Percentiles rank a stretch among this genome's conserved stretches.
phyloP scores from a whole-genome alignment of 495 filamentous ascomycete species.

The Aspergillus carlsbadensis region DNA sequence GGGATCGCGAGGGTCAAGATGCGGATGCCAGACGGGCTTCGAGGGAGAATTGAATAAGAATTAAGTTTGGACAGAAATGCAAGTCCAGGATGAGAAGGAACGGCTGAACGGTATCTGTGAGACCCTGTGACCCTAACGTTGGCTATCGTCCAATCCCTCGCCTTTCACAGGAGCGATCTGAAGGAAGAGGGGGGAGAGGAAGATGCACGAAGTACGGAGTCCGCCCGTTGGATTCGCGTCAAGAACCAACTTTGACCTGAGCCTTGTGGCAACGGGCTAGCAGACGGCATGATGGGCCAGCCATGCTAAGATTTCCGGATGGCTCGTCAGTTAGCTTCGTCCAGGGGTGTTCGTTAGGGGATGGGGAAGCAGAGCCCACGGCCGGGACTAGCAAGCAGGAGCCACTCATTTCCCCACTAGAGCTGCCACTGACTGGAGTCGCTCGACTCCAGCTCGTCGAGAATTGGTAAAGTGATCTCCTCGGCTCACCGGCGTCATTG shows the following conservation, averaged over 20 bases:
- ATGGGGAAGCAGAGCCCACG: conserved; percentile 36
- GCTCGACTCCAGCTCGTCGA: conserved; percentile 19
- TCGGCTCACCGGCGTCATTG: neutral
- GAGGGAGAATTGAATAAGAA: neutral
- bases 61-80: neutral
- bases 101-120: neutral
- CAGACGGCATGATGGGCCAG: conserved; percentile 21
- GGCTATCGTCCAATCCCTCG: conserved; percentile 14
- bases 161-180: conserved; percentile 20
- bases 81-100: conserved; percentile 4
- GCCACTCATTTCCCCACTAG: conserved; percentile 29
- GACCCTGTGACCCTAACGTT: conserved; percentile 2
- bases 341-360: conserved; percentile 42
- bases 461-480: conserved; percentile 9
- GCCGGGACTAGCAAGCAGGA: conserved; percentile 36
- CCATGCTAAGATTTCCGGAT: conserved; percentile 13
- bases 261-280: conserved; percentile 11
- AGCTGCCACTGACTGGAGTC: conserved; percentile 29
- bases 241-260: conserved; percentile 8
- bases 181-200: conserved; percentile 10
- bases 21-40: neutral
- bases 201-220: conserved; percentile 8
- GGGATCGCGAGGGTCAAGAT: neutral
- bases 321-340: conserved; percentile 20
- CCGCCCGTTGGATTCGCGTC: conserved; percentile 13